Percentiles rank a stretch among this genome's conserved stretches.
Conservation (phyloP, 768 basidiomycete species). For the Tulasnella sp. region DNA sequence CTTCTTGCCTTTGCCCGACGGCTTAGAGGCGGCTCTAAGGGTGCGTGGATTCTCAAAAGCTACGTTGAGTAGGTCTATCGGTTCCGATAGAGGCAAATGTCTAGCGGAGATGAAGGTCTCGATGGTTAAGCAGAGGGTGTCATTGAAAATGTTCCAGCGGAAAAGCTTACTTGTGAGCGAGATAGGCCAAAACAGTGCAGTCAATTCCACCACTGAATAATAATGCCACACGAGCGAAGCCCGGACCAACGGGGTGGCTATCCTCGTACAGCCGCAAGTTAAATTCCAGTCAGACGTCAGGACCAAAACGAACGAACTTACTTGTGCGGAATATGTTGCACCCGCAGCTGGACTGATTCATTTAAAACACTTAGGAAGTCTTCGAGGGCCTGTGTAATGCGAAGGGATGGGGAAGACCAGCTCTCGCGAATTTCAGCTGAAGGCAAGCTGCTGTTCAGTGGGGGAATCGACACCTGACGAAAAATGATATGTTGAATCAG, state of each 20-base stretch:
- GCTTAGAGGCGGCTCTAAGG: conserved; percentile 50
- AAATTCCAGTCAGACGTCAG: conserved; percentile 7
- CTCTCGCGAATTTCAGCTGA: not conserved
- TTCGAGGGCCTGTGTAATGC: not conserved
- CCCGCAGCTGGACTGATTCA: conserved; percentile 51
- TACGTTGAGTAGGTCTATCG: conserved; percentile 89
- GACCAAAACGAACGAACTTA: conserved; percentile 37
- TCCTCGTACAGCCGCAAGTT: not conserved
- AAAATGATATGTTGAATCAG: not conserved
- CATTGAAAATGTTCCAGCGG: too few species aligned
- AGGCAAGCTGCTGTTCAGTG: not conserved
- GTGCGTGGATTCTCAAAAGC: conserved; percentile 95
- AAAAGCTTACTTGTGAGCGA: conserved; percentile 63
- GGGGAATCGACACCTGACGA: not conserved
- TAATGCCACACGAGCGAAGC: conserved; percentile 64
- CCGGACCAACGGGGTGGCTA: conserved; percentile 26
- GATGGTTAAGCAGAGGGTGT: too few species aligned
- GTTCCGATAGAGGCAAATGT: conserved; percentile 67
- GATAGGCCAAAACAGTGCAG: conserved; percentile 73
- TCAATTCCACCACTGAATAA: conserved; percentile 97
- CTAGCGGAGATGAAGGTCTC: conserved; percentile 39
- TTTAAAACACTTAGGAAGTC: not conserved
- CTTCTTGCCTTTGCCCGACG: conserved; percentile 34
- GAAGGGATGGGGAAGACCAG: not conserved
- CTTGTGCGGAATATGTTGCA: conserved; percentile 60